phyloP scores from a whole-genome alignment of 768 basidiomycete genomes.

The Daedalea quercina region DNA sequence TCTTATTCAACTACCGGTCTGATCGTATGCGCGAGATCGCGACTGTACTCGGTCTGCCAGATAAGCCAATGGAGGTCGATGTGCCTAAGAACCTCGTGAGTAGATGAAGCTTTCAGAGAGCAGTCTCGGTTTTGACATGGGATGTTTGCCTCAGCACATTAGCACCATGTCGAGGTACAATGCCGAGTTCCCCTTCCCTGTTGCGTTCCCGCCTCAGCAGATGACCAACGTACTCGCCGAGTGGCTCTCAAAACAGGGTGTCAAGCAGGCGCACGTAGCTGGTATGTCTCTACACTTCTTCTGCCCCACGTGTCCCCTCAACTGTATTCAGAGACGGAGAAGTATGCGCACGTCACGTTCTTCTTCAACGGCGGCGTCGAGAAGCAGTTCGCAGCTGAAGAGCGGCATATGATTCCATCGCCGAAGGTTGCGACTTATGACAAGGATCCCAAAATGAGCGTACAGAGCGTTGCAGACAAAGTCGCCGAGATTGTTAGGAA shows the following conservation, averaged over 20 bases:
- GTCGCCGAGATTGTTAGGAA: slow-evolving; percentile 79
- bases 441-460: slow-evolving; percentile 85
- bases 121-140: not conserved
- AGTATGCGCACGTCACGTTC: slow-evolving; percentile 96
- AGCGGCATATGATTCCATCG: slow-evolving; percentile 82
- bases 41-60: slow-evolving; percentile 71
- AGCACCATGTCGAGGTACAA: slow-evolving; percentile 96
- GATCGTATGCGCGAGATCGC: slow-evolving; percentile 92
- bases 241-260: slow-evolving; percentile 72
- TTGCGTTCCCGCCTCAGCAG: slow-evolving; percentile 89
- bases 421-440: slow-evolving; percentile 96
- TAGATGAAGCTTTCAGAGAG: slow-evolving; percentile 1
- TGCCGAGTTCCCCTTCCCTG: slow-evolving; percentile 78
- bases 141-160: slow-evolving; percentile 50
- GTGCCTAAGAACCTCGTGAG: slow-evolving; percentile 77
- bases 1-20: slow-evolving; percentile 97
- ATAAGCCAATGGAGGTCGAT: slow-evolving; percentile 79
- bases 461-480: slow-evolving; percentile 81
- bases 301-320: not conserved
- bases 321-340: slow-evolving; percentile 71
- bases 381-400: slow-evolving; percentile 81
- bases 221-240: slow-evolving; percentile 96
- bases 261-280: slow-evolving; percentile 87
- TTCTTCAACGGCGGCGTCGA: slow-evolving; percentile 98
- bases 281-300: slow-evolving; percentile 32